Percentiles rank a stretch among this genome's conserved stretches.
phyloP scores from a whole-genome alignment of 2,329 filamentous ascomycete genomes.

The Aspergillus clavatus region DNA sequence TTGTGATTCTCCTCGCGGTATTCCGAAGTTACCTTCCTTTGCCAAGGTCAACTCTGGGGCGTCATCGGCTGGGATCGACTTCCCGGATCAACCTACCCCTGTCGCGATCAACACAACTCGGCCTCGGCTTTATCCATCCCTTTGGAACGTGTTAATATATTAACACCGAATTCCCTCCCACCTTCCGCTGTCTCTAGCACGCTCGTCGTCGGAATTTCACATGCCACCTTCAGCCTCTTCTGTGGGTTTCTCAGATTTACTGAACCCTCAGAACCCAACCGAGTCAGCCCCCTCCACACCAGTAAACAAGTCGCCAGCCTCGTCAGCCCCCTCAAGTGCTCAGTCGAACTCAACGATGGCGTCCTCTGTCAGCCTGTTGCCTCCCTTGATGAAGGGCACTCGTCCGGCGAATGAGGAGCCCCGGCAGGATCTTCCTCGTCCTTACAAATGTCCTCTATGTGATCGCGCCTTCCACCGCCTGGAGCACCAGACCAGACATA shows the following conservation, averaged over 20 bases:
- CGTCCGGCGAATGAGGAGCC: constrained; percentile 56
- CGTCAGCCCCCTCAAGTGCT: constrained; percentile 21
- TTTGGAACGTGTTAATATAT: constrained; percentile 9
- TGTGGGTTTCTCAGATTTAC: constrained; percentile 70
- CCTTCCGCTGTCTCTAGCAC: constrained; percentile 13
- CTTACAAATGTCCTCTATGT: constrained; percentile 97
- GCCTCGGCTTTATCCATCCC: constrained; percentile 18
- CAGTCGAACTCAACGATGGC: constrained; percentile 37
- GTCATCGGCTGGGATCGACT: constrained; percentile 27
- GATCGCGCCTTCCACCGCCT: constrained; percentile 98
- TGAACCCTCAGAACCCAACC: constrained; percentile 55
- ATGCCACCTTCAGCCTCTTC: constrained; percentile 71
- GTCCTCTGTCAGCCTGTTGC: constrained; percentile 42
- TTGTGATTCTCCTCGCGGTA: constrained; percentile 13
- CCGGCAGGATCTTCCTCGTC: constrained; percentile 79
- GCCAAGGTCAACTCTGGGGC: constrained; percentile 13
- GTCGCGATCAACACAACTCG: constrained; percentile 18
- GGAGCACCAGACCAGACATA: constrained; percentile 88
- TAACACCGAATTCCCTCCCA: constrained; percentile 14
- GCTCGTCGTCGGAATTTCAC: constrained; percentile 43
- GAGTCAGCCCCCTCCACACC: constrained; percentile 19
- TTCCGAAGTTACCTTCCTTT: constrained; percentile 10
- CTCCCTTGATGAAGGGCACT: constrained; percentile 41
- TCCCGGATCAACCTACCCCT: constrained; percentile 21
- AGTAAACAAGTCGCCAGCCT: constrained; percentile 24